Evolutionary conservation across 2,329 filamentous ascomycete genomes (phyloP), one percentile per base, ranked within the genome.

Genomic region (Aspergillus spinulosporus): DNA sequence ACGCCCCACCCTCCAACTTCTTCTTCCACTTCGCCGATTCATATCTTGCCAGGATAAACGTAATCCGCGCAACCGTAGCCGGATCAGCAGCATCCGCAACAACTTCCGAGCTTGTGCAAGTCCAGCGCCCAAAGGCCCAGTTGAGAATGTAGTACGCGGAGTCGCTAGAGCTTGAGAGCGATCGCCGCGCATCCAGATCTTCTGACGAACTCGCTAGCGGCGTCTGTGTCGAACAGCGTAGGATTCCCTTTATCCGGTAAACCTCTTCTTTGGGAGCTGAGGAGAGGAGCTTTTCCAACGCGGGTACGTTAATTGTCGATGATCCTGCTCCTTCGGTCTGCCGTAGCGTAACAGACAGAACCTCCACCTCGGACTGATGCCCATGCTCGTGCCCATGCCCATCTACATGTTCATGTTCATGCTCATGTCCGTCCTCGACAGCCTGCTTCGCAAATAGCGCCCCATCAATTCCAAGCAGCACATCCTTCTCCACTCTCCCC

Each of bases 81-180:
- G 68, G 61, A 28, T 72, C 70, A 3, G 69, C 66, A 1, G 63
- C 64, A 50, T 71, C 65, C 1, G 68, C 65, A 29, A 70, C 67
- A 14, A 86, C 76, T 1, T 65, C 61, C 1, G 70, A 72, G 4
- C 84, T 80, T 1, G 92, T 95, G 68, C 93, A 96, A 0, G 86
- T 96, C 93, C 94, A 99, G 31, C 94, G 83, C 0, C 92, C 92
- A 75, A 99, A 99, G 0, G 94, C 94, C 94, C 94, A 99, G 72
- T 99, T 99, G 58, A 99, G 82, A 44, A 99, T 96, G 70, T 94
- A 97, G 54, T 89, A 81, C 12, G 74, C 72, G 15, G 72, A 21
- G 21, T 21, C 74, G 1, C 55, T 54, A 26, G 60, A 51, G 1
- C 6, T 85, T 5, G 47, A 49, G 3, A 44, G 53, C 11, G 51